phyloP scores from a whole-genome alignment of 2,329 filamentous ascomycete species.

The Sarocladiaceae sp. region DNA sequence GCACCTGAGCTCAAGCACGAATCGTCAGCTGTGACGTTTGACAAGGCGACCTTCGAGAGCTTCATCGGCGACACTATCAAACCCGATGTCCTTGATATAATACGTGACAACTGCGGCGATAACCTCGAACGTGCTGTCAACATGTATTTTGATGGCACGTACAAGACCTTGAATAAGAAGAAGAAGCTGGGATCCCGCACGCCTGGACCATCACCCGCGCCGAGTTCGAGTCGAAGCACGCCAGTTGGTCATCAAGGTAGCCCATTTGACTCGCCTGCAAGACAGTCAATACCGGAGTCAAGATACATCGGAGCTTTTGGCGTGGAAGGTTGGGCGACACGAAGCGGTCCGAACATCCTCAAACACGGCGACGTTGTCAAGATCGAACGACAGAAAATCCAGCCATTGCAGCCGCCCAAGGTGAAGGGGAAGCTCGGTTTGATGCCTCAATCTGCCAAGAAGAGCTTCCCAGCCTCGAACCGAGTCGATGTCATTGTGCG shows the following conservation, averaged over 20 bases:
- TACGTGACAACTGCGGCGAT: slow-evolving; percentile 49
- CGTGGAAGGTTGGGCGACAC: slow-evolving; percentile 84
- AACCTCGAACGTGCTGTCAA: slow-evolving; percentile 59
- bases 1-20: slow-evolving; percentile 16
- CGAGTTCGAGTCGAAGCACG: background rate
- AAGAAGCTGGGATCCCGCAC: slow-evolving; percentile 19
- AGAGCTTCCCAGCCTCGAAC: slow-evolving; percentile 18
- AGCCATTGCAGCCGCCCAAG: slow-evolving; percentile 45
- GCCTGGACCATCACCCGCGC: background rate
- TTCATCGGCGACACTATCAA: slow-evolving; percentile 54
- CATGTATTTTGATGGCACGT: slow-evolving; percentile 65
- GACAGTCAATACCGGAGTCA: slow-evolving; percentile 27
- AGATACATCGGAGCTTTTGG: slow-evolving; percentile 91
- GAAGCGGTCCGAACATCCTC: slow-evolving; percentile 68
- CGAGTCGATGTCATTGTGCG: slow-evolving; percentile 83
- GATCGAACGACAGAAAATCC: slow-evolving; percentile 79
- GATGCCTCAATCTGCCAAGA: background rate
- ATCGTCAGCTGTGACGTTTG: slow-evolving; percentile 37
- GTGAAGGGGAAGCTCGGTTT: slow-evolving; percentile 34
- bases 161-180: slow-evolving; percentile 40
- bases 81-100: slow-evolving; percentile 38
- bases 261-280: slow-evolving; percentile 1
- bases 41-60: slow-evolving; percentile 50
- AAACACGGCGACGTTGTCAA: slow-evolving; percentile 76
- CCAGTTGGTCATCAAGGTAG: background rate